Evolutionary conservation across 495 filamentous ascomycete species (phyloP), one percentile per base, ranked within the genome.

Genomic region (Talaromyces adpressus): DNA sequence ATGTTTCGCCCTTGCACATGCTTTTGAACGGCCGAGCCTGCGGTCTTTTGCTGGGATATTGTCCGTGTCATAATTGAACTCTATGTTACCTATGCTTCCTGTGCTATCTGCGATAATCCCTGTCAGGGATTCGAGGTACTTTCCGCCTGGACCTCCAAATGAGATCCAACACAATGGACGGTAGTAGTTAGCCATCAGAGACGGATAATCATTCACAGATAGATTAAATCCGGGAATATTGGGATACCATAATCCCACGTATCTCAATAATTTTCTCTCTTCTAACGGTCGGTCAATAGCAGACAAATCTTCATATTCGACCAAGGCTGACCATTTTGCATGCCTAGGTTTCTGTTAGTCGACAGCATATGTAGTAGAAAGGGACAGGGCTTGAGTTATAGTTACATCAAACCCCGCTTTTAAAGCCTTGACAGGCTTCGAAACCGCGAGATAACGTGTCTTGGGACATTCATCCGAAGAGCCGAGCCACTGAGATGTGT

Each of bases 301-400:
- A 16, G 32, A 45, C 45, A 11, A n/a, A 23, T 18, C 18, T 18
- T 61, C 25, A n/a, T 7, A 25, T 45, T 25, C 32, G 18, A 61
- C 29, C 58, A 47, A 61, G n/a, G 16, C 58, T 49, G 58, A 49
- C 23, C 34, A 61, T 49, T 49, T 61, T 61, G 23, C 41, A 61
- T 61, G 8, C 58, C 58, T 61, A 61, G 20, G 2, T 34, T 29
- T n/a, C 11, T 9, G 25, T 29, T 14, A 45, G 39, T n/a, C 12
- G 1, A n/a, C 2, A n/a, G 39, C 14, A n/a, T n/a, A 0, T 45
- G 16, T 6, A 4, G 4, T 16, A 0, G 39, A 45, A n/a, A 45
- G 4, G 18, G 1, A 34, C 5, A 8, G 32, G 0, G 32, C 32
- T 34, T 34, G 32, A 1, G 1, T 34, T 2, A 0, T 8, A 61